Percentiles rank a stretch among this genome's conserved stretches.
phyloP scores from a whole-genome alignment of 805 yeast genomes.

The Candida qinlingensis region DNA sequence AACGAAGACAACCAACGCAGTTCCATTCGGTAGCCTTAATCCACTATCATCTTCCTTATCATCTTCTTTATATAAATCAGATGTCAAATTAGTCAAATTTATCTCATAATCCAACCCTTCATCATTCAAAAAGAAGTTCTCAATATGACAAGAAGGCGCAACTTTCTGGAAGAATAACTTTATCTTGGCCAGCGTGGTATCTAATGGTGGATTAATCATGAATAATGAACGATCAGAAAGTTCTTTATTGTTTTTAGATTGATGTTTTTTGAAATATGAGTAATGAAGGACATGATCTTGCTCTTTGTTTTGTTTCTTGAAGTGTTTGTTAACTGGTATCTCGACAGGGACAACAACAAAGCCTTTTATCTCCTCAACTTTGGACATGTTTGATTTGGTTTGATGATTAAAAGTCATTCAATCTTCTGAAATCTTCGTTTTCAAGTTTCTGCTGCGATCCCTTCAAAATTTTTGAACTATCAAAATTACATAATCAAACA shows the following conservation, averaged over 20 bases:
- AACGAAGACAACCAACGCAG: constrained; percentile 68
- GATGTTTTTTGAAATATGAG: constrained; percentile 62
- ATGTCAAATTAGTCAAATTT: constrained; percentile 54
- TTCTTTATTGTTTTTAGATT: constrained; percentile 35
- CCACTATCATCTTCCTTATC: constrained; percentile 24
- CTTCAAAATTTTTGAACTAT: too few relatives aligned
- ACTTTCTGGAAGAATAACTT: constrained; percentile 53
- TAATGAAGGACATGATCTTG: constrained; percentile 41
- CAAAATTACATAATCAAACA: too few relatives aligned
- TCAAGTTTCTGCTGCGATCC: too few relatives aligned
- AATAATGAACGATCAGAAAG: constrained; percentile 60
- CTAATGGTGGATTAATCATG: constrained; percentile 68
- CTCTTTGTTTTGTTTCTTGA: constrained; percentile 5
- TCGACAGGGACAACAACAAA: constrained; percentile 46
- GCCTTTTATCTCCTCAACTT: constrained; percentile 47
- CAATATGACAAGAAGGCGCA: constrained; percentile 62
- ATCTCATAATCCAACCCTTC: constrained; percentile 41
- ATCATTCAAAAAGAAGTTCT: constrained; percentile 38
- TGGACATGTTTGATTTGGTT: not conserved
- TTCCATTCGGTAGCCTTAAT: constrained; percentile 60
- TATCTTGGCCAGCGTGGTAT: constrained; percentile 45
- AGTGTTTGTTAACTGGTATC: constrained; percentile 29
- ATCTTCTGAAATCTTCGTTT: too few relatives aligned
- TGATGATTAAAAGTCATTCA: too few relatives aligned
- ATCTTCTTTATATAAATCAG: constrained; percentile 41